phyloP scores from a whole-genome alignment of 129 eudicot species.

The Logfia minima region DNA sequence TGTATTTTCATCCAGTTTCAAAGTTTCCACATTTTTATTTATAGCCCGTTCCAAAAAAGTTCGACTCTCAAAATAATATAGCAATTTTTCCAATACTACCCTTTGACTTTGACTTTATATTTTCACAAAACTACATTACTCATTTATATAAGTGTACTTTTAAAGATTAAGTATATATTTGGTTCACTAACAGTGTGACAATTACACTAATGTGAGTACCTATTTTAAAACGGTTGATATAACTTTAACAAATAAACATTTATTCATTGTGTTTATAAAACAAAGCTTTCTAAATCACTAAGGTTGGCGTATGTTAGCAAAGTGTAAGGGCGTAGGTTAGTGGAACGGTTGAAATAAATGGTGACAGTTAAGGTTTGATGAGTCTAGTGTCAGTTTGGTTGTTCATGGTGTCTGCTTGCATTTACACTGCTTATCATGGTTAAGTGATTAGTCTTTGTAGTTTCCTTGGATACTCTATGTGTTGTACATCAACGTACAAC shows the following conservation, averaged over 20 bases:
- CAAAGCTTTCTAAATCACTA: neutral
- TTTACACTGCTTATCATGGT: constrained; percentile 3
- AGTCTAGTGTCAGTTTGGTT: constrained; percentile 55
- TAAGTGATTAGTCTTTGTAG: neutral
- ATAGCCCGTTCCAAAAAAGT: neutral
- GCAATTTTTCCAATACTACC: neutral
- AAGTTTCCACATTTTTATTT: neutral
- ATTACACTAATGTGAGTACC: too few species aligned
- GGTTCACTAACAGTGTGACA: too few species aligned
- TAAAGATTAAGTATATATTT: too few species aligned
- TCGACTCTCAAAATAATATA: neutral
- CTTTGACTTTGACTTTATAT: too few species aligned
- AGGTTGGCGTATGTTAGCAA: neutral
- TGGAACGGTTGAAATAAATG: constrained; percentile 40
- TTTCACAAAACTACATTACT: too few species aligned
- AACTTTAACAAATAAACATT: too few species aligned
- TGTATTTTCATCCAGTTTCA: too few species aligned
- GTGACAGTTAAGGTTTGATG: constrained; percentile 44
- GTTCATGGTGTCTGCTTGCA: constrained; percentile 41
- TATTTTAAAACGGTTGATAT: too few species aligned
- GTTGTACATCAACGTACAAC: constrained; percentile 6
- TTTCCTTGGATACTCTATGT: constrained; percentile 8
- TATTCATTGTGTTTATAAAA: too few species aligned
- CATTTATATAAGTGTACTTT: too few species aligned
- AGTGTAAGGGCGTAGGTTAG: constrained; percentile 33